Conservation (phyloP, 2,329 filamentous ascomycete species). For the Fusarium piperis region DNA sequence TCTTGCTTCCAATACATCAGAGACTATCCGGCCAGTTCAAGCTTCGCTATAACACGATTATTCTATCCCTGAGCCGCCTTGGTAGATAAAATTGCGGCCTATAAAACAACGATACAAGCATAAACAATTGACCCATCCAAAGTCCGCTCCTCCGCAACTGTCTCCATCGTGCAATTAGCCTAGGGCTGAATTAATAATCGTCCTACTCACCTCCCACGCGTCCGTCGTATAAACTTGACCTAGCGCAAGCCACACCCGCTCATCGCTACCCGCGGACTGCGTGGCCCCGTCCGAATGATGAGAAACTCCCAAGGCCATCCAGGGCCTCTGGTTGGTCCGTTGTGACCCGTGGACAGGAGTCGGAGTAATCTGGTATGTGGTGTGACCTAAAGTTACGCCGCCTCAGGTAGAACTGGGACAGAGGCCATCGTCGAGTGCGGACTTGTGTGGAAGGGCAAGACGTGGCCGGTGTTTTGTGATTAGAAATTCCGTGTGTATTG, state of each 20-base stretch:
- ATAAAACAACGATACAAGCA: background rate
- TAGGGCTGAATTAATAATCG: slow-evolving; percentile 40
- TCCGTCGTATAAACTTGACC: slow-evolving; percentile 1
- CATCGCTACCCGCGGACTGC: slow-evolving; percentile 14
- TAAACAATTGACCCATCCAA: slow-evolving; percentile 1
- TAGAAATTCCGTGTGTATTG: slow-evolving; percentile 11
- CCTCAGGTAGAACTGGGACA: background rate
- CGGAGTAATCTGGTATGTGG: slow-evolving; percentile 24
- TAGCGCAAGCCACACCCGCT: slow-evolving; percentile 31
- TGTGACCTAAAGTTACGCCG: slow-evolving; percentile 16
- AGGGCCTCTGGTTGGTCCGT: slow-evolving; percentile 12
- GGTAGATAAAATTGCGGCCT: background rate
- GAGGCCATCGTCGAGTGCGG: slow-evolving; percentile 11
- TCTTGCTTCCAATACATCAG: background rate
- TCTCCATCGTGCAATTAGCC: background rate
- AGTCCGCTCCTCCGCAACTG: slow-evolving; percentile 39
- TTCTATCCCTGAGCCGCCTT: background rate
- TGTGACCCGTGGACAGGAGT: background rate
- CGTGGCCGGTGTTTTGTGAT: slow-evolving; percentile 8
- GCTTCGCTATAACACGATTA: background rate
- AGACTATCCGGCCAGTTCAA: background rate
- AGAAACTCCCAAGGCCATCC: slow-evolving; percentile 23
- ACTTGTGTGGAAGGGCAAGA: slow-evolving; percentile 9
- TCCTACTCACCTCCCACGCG: background rate
- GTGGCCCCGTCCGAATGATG: slow-evolving; percentile 20